A percentile compares a stretch with the other conserved stretches of the same genome.
Conservation (phyloP, 805 yeast genomes). For the Pachysolen tannophilus region DNA sequence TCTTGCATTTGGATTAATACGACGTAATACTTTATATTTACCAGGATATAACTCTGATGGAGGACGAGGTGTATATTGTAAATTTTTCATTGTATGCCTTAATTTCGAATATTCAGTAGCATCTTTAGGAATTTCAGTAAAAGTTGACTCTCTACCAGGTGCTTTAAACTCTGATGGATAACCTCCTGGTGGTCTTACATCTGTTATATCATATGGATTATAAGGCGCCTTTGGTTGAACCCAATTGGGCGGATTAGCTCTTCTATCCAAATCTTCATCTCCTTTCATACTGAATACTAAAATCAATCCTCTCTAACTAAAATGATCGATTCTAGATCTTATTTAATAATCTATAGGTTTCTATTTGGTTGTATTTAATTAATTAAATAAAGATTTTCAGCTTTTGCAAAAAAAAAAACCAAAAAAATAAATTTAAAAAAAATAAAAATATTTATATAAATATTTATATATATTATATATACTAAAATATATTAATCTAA, state of each 20-base stretch:
- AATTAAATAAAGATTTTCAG: too few species aligned
- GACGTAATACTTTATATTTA: slow-evolving; percentile 61
- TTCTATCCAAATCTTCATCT: slow-evolving; percentile 36
- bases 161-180: slow-evolving; percentile 75
- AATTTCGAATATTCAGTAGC: slow-evolving; percentile 62
- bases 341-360: too few species aligned
- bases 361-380: too few species aligned
- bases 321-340: too few species aligned
- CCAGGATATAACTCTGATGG: slow-evolving; percentile 69
- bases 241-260: slow-evolving; percentile 78
- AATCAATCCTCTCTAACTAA: too few species aligned
- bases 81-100: slow-evolving; percentile 63
- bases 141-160: slow-evolving; percentile 50
- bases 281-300: too few species aligned
- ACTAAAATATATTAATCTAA: too few species aligned
- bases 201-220: slow-evolving; percentile 77
- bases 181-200: slow-evolving; percentile 72
- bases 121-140: slow-evolving; percentile 44
- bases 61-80: slow-evolving; percentile 77
- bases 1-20: slow-evolving; percentile 42
- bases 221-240: slow-evolving; percentile 76
- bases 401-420: too few species aligned
- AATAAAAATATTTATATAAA: too few species aligned
- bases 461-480: too few species aligned
- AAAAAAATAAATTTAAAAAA: too few species aligned